Percentiles rank a stretch among this genome's conserved stretches.
Evolutionary conservation across 306 rosid genomes (phyloP).

Genomic region (Sicyos edulis): DNA sequence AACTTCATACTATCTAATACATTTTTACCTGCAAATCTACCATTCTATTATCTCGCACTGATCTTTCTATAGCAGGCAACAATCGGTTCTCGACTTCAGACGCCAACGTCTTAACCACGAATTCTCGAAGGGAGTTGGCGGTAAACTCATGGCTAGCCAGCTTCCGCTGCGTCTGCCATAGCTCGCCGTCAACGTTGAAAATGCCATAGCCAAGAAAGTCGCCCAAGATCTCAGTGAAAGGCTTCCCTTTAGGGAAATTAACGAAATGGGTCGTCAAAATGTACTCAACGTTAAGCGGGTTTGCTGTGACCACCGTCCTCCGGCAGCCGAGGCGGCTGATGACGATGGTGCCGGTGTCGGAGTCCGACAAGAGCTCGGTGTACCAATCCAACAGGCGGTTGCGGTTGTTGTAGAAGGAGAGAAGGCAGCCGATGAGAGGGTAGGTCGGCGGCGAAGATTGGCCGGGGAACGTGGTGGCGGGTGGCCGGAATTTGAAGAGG

Average conservation of each 20-base stretch:
- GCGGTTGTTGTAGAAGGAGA: constrained; percentile 60
- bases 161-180: constrained; percentile 58
- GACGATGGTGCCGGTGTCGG: constrained; percentile 55
- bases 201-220: constrained; percentile 81
- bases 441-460: constrained; percentile 45
- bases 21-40: constrained; percentile 42
- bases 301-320: constrained; percentile 63
- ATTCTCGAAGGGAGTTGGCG: constrained; percentile 42
- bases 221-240: constrained; percentile 70
- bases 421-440: constrained; percentile 61
- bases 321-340: constrained; percentile 56
- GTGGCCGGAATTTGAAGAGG: constrained; percentile 30
- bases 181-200: constrained; percentile 74
- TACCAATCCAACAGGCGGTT: constrained; percentile 66
- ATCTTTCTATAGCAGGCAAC: constrained; percentile 46
- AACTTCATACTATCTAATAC: too few relatives aligned
- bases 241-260: constrained; percentile 85
- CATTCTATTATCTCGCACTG: constrained; percentile 22
- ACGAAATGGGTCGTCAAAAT: constrained; percentile 70
- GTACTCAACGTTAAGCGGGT: constrained; percentile 66
- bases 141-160: constrained; percentile 68
- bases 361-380: constrained; percentile 50
- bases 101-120: constrained; percentile 35
- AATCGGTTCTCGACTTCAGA: constrained; percentile 42
- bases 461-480: not conserved